Base-by-base conservation (phyloP, 768 basidiomycete species). In the Mycena polygramma region DNA sequence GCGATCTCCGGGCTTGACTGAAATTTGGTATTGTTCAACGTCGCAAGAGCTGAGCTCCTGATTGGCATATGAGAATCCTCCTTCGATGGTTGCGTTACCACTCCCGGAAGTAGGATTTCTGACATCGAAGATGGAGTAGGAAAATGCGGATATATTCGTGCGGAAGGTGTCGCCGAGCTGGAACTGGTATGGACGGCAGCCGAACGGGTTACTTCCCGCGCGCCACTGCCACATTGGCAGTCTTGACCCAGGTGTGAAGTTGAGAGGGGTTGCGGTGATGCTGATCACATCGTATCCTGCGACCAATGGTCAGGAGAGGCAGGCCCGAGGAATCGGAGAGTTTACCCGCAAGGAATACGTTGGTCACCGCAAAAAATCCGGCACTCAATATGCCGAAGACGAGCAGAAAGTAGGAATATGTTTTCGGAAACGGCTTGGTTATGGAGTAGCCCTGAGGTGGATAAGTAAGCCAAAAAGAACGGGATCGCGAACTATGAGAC, bases 131-230 rank as follows among this genome's bases (percentile, higher is more conserved):
- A 73, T 63, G 20, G 59, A 20, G 59, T 73, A 73, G 24, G 72
- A 63, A 39, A 73, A 73, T n/a, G 72, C 69, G 1, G 72, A 73
- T 1, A 64, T 58, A 43, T 73, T 73, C 24, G 72, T 73, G 52
- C 72, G 63, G 61, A 73, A 70, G 30, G 65, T 43, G 61, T 73
- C 72, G 30, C 72, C 72, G 26, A 73, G 43, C 48, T 68, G 72
- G 22, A 73, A 73, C 20, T 57, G 60, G 57, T 73, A 69, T 60
- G 48, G 35, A n/a, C 63, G 37, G 39, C 72, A 73, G 11, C 63
- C 59, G 22, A 58, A 60, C 37, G 37, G 22, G 49, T 7, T 58
- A 17, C 24, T 35, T 26, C 11, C 17, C 4, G 43, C 17, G 43
- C 17, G 43, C n/a, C n/a, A n/a, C n/a, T n/a, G n/a, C n/a, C n/a